Conservation (phyloP, 176 grass and related monocot species). For the Avena atlantica region DNA sequence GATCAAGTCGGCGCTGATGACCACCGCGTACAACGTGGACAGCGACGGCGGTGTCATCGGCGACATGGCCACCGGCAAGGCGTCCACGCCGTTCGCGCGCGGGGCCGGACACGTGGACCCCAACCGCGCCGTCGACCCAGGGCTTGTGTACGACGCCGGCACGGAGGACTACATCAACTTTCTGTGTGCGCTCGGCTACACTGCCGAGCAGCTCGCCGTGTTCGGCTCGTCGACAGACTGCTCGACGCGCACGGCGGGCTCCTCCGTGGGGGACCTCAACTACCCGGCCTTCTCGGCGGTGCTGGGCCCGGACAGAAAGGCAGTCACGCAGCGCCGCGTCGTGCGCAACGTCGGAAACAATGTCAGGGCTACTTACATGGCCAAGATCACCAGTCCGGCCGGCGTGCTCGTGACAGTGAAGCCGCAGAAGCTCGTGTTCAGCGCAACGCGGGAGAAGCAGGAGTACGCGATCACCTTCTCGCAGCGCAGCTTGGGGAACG, state of each 20-base stretch:
- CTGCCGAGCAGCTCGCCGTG: background rate
- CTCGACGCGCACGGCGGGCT: background rate
- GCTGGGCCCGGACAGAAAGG: slow-evolving; percentile 1
- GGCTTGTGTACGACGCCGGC: slow-evolving; percentile 50
- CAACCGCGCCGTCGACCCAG: slow-evolving; percentile 49
- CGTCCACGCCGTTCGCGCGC: slow-evolving; percentile 44
- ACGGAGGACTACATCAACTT: slow-evolving; percentile 59
- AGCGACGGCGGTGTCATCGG: slow-evolving; percentile 34
- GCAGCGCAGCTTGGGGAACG: background rate
- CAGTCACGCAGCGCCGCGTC: slow-evolving; percentile 49
- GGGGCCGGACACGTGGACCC: slow-evolving; percentile 55
- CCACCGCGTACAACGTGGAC: slow-evolving; percentile 61
- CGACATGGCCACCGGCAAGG: slow-evolving; percentile 29
- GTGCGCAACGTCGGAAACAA: slow-evolving; percentile 65
- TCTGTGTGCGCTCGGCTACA: slow-evolving; percentile 57
- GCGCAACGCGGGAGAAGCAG: background rate
- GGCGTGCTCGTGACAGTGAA: slow-evolving; percentile 52
- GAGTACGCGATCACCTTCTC: slow-evolving; percentile 39
- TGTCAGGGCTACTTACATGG: slow-evolving; percentile 34
- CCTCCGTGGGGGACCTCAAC: slow-evolving; percentile 51
- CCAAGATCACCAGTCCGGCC: slow-evolving; percentile 20
- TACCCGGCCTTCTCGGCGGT: slow-evolving; percentile 61
- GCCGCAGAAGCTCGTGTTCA: slow-evolving; percentile 55
- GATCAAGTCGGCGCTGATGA: slow-evolving; percentile 64
- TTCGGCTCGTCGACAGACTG: slow-evolving; percentile 39